Base-by-base conservation (phyloP, 306 rosid species). In the Trifolium pratense region DNA sequence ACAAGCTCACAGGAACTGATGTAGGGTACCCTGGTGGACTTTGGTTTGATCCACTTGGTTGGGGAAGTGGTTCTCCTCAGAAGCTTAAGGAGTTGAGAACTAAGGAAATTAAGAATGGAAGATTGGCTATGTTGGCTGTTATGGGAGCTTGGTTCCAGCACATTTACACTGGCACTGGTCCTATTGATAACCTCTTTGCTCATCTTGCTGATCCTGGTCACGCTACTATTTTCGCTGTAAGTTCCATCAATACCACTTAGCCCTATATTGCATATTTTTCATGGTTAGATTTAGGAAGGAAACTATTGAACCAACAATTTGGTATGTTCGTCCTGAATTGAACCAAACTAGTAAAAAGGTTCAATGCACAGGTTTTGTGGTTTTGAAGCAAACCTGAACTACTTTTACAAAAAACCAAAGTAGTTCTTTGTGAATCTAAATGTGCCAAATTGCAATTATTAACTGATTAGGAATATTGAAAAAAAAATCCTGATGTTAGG, bases 201-300 rank as follows among this genome's bases (percentile, higher is more conserved):
- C 93, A 88, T 79, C 97, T 88, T 70, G 87, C 97, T 7, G 93
- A 88, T 79, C 93, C 93, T 15, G 92, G 93, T 26, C 97, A 88
- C 69, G 97, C 93, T 75, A 88, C 87, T 59, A 45, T 88, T 64
- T 87, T 70, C 36, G 49, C 62, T 51, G 58, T 45, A 46, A 48
- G 60, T 46, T 40, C 5, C 31, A 37, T 20, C 34, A 39, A 64
- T 31, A 17, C 16, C n/a, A n/a, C 2, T 61, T 69, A 25, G 10
- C 8, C 56, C 45, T 49, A 66, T 8, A 12, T 17, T 67, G 26
- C n/a, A 10, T 36, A 55, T 16, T 55, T 0, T 20, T 55, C 61
- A 5, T 10, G 9, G 34, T 56, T 52, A 0, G 14, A 12, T 18
- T 51, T 4, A 51, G 59, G 13, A 52, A 18, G 26, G 12, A 17